Percentiles rank a stretch among this genome's conserved stretches.
Evolutionary conservation across 768 basidiomycete genomes (phyloP).

Genomic region (Mycena rosella): DNA sequence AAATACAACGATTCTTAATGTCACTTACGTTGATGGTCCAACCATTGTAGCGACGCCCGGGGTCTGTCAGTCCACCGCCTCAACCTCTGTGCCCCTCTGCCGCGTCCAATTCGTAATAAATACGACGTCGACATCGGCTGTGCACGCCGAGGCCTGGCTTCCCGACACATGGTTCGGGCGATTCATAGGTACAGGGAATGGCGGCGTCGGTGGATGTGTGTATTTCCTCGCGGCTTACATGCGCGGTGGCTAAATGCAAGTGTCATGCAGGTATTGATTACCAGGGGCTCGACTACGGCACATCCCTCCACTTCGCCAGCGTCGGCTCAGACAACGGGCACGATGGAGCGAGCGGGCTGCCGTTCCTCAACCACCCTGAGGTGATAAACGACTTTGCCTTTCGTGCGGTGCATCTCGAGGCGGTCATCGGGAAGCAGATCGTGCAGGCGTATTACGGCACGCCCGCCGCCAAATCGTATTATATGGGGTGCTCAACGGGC

Average conservation of each 20-base stretch:
- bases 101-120: not conserved
- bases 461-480: too few species aligned
- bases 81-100: not conserved
- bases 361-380: too few species aligned
- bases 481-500: too few species aligned
- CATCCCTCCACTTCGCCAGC: not conserved
- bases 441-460: too few species aligned
- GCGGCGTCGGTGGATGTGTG: not conserved
- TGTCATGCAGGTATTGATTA: too few species aligned
- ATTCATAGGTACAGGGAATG: not conserved
- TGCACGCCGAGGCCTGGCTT: not conserved
- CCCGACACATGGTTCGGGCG: not conserved
- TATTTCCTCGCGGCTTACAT: too few species aligned
- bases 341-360: not conserved
- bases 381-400: too few species aligned
- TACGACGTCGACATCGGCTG: too few species aligned
- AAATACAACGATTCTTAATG: not conserved
- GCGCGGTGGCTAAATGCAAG: too few species aligned
- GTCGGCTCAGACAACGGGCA: not conserved
- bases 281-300: not conserved
- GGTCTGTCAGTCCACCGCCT: not conserved
- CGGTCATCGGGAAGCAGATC: too few species aligned
- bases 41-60: not conserved
- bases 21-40: not conserved
- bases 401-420: too few species aligned